These are phyloP conservation scores for Fragilariopsis cylindrus DNA, from an alignment of 108 stramenopile genomes.

Conservation along the genomic window DNA sequence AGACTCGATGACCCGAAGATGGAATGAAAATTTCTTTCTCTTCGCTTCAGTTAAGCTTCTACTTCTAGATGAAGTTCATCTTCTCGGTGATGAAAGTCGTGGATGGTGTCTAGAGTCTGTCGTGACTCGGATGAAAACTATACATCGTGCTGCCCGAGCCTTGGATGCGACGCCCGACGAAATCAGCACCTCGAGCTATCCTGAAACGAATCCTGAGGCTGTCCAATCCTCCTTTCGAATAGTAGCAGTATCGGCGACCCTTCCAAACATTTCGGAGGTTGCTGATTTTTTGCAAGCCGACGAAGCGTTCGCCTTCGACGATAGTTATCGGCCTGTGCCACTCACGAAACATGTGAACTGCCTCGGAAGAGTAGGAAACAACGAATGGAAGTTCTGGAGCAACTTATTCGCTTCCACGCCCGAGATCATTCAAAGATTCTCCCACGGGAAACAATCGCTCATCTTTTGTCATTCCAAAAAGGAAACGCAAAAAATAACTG, in stretches of 20 bases:
- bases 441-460: slow-evolving; percentile 81
- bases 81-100: slow-evolving; percentile 86
- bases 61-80: slow-evolving; percentile 93
- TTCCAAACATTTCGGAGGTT: slow-evolving; percentile 92
- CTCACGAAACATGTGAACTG: slow-evolving; percentile 72
- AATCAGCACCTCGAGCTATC: slow-evolving; percentile 44
- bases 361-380: slow-evolving; percentile 65
- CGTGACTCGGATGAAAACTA: slow-evolving; percentile 88
- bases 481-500: slow-evolving; percentile 79
- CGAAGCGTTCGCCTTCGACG: slow-evolving; percentile 84
- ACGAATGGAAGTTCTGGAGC: slow-evolving; percentile 88
- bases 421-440: slow-evolving; percentile 68
- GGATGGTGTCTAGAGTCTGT: slow-evolving; percentile 90
- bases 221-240: slow-evolving; percentile 74
- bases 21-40: slow-evolving; percentile 90
- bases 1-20: slow-evolving; percentile 92
- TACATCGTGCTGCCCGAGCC: slow-evolving; percentile 57
- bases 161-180: background rate
- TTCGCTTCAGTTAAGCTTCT: slow-evolving; percentile 90
- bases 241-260: slow-evolving; percentile 93
- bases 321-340: slow-evolving; percentile 90
- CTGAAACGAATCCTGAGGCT: slow-evolving; percentile 55
- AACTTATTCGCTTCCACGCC: slow-evolving; percentile 74
- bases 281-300: slow-evolving; percentile 85
- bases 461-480: slow-evolving; percentile 96